phyloP scores from a whole-genome alignment of 106 monocot species.

The Posidonia australis region DNA sequence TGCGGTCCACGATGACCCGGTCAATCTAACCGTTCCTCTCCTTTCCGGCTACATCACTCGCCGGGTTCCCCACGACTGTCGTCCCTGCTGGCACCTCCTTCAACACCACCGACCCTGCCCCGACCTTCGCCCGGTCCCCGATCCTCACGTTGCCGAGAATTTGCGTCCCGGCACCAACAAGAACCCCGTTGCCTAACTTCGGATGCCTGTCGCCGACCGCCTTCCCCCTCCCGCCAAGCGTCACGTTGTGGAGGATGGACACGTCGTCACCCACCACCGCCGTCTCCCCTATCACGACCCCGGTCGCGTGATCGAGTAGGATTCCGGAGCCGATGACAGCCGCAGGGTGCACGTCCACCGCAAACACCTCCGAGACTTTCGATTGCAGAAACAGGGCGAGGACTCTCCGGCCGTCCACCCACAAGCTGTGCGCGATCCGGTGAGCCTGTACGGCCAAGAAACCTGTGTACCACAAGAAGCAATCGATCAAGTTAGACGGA shows the following conservation, averaged over 20 bases:
- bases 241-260: slow-evolving; percentile 34
- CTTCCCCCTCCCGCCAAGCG: slow-evolving; percentile 63
- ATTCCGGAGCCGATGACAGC: slow-evolving; percentile 39
- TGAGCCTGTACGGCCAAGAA: slow-evolving; percentile 51
- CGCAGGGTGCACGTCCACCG: slow-evolving; percentile 56
- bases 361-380: slow-evolving; percentile 39
- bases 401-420: slow-evolving; percentile 13
- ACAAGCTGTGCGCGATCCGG: slow-evolving; percentile 37
- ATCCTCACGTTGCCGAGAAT: slow-evolving; percentile 41
- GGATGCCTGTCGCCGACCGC: slow-evolving; percentile 51
- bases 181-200: slow-evolving; percentile 56
- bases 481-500: not conserved
- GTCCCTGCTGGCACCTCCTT: slow-evolving; percentile 41
- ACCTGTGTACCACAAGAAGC: slow-evolving; percentile 50
- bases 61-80: slow-evolving; percentile 66
- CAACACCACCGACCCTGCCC: slow-evolving; percentile 65
- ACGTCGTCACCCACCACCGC: slow-evolving; percentile 50
- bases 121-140: slow-evolving; percentile 50
- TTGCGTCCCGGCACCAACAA: slow-evolving; percentile 55
- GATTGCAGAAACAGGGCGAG: slow-evolving; percentile 38
- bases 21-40: too few relatives aligned
- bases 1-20: too few relatives aligned
- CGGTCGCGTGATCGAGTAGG: slow-evolving; percentile 55
- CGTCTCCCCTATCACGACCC: slow-evolving; percentile 60
- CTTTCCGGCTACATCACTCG: slow-evolving; percentile 55